Base-by-base conservation (phyloP, 2,329 filamentous ascomycete species). In the Aspergillus sp. region DNA sequence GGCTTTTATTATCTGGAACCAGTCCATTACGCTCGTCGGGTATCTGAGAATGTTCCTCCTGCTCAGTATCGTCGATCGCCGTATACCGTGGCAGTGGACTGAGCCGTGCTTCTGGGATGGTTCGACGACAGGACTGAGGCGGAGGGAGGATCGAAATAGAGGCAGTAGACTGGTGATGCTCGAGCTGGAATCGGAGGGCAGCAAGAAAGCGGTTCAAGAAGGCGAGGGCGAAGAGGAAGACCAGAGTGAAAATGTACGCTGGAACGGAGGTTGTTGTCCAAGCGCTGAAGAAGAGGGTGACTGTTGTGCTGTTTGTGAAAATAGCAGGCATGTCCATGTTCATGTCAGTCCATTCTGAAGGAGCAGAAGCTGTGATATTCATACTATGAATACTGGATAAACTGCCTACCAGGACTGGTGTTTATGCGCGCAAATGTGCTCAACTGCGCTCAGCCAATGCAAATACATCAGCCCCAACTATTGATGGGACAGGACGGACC, bases 201-300 rank as follows among this genome's bases (percentile, higher is more conserved):
- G 51, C 48, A 3, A 62, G 54, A 12, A 59, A 59, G 1, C 58
- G 56, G 12, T 62, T 59, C 11, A 53, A 26, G 5, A 53, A 51
- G 26, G 55, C 53, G 5, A 50, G 48, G 34, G 22, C 13, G 34
- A 50, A 50, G 18, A 50, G 48, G 48, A 41, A 9, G 34, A 17
- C 53, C 22, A 62, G 48, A 0, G 58, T 57, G 43, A 59, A n/a
- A 24, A 59, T 15, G 54, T 61, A 62, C 7, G 53, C 38, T 1
- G 26, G 11, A 5, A 41, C 13, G 5, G 61, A 56, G n/a, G 47
- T 43, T 4, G 60, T 62, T 6, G 48, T 50, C 58, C 55, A 60
- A 18, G 48, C 45, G 15, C 17, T 42, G 51, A 62, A 61, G 42
- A 61, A 51, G 32, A 62, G 45, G 18, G 48, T 59, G 20, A 61